phyloP scores from a whole-genome alignment of 2,329 filamentous ascomycete genomes.

The Ceratocystis colombiana region DNA sequence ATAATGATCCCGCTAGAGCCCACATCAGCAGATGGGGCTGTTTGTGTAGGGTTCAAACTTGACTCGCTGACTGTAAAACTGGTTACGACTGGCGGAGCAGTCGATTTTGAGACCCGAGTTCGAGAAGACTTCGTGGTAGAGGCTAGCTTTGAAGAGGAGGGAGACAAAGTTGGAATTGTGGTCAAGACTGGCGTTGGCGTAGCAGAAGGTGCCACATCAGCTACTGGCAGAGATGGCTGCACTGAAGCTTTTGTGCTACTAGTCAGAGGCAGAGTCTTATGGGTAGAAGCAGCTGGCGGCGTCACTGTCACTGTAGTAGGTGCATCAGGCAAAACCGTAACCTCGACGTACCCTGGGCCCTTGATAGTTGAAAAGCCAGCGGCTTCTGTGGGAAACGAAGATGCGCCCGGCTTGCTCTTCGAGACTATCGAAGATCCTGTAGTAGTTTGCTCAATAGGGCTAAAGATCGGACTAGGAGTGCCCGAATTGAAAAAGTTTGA shows the following conservation, averaged over 20 bases:
- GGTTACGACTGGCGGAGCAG: neutral
- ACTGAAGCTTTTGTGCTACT: neutral
- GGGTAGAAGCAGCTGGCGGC: neutral
- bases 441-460: constrained; percentile 8
- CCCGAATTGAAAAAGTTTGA: constrained; percentile 18
- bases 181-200: neutral
- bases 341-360: neutral
- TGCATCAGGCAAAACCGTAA: constrained; percentile 12
- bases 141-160: neutral
- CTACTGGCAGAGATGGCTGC: neutral
- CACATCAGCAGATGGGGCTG: constrained; percentile 3
- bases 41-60: neutral
- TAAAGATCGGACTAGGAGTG: constrained; percentile 24
- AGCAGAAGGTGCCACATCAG: constrained; percentile 3
- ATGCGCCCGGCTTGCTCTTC: neutral
- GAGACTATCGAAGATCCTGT: neutral
- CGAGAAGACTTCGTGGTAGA: neutral
- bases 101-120: neutral
- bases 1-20: neutral
- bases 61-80: neutral
- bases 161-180: neutral
- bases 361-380: neutral
- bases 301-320: constrained; percentile 13
- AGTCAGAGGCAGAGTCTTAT: neutral
- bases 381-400: neutral